Evolutionary conservation across 225 moss, liverwort and hornwort genomes (phyloP).

Genomic region (Antitrichia curtipendula): DNA sequence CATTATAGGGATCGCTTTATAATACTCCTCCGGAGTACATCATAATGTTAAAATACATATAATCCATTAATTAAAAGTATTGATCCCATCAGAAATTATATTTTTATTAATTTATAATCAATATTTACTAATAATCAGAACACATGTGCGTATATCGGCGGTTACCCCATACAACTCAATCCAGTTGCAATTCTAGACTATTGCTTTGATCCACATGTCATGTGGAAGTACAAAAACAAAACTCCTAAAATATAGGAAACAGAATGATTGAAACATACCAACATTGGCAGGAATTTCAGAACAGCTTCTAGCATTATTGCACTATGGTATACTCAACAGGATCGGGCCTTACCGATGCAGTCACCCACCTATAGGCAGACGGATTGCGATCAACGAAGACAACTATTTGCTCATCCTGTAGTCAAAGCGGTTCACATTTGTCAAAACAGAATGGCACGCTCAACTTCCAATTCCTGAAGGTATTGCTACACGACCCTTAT

Average conservation of each 20-base stretch:
- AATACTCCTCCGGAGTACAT: not conserved
- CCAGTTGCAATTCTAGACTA: not conserved
- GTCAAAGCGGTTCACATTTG: not conserved
- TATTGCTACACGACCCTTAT: not conserved
- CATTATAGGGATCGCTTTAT: not conserved
- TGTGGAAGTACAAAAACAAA: not conserved
- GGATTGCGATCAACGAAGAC: constrained; percentile 80
- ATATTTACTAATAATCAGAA: not conserved
- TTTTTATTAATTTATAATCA: not conserved
- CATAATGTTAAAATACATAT: not conserved
- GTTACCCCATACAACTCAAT: not conserved
- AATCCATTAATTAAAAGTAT: not conserved
- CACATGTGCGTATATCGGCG: not conserved
- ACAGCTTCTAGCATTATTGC: not conserved
- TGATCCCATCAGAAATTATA: not conserved
- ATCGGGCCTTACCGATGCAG: constrained; percentile 26
- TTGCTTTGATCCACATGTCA: not conserved
- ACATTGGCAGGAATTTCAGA: not conserved
- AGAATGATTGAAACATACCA: not conserved
- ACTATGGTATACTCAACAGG: not conserved
- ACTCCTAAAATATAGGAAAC: not conserved
- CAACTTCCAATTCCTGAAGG: not conserved
- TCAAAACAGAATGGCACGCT: not conserved
- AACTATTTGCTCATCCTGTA: constrained; percentile 75
- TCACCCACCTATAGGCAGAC: constrained; percentile 63